Base-by-base conservation (phyloP, 345 rosid genomes). In the Bruguiera parviflora region DNA sequence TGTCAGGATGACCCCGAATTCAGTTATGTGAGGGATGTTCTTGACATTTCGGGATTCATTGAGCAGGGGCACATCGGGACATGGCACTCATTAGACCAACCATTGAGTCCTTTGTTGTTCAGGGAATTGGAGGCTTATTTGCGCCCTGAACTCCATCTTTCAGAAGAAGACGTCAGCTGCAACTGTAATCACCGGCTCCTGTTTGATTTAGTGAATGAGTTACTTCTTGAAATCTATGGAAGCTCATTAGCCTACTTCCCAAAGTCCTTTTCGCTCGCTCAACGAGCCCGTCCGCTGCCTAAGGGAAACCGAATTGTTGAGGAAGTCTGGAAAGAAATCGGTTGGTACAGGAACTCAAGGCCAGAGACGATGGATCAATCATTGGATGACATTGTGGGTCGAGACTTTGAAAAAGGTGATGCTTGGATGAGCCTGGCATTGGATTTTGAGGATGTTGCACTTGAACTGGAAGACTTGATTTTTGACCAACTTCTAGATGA, bases 391-490 rank as follows among this genome's bases (percentile, higher is more conserved):
- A 80, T 85, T 4, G 79, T 90, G 53, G 86, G 76, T 52, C 73
- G 75, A 58, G 97, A 95, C 71, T 69, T 90, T 70, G 73, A 18
- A 10, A 85, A 72, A 65, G 64, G 75, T 57, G 89, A 91, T 75
- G 80, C 84, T 53, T 90, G 97, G 99, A 78, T 85, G 90, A 75
- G 77, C 67, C 78, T 80, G 61, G 80, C 71, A 56, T 69, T 73
- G 61, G 96, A 90, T 46, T 68, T 78, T 62, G 92, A 90, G 68
- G 85, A 83, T 67, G 81, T 85, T 53, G 85, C 86, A 27, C 84
- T 91, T 63, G 94, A 88, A 67, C 74, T 93, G 37, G 97, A 93
- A 83, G 92, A 91, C 10, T 6, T 84, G 79, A 81, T 93, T 64
- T 83, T 89, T 8, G 82, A 86, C 61, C 85, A 89, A 57, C 78